Percentiles rank a stretch among this genome's conserved stretches.
Evolutionary conservation across 768 basidiomycete genomes (phyloP).

Genomic region (Suillus hirtellus): DNA sequence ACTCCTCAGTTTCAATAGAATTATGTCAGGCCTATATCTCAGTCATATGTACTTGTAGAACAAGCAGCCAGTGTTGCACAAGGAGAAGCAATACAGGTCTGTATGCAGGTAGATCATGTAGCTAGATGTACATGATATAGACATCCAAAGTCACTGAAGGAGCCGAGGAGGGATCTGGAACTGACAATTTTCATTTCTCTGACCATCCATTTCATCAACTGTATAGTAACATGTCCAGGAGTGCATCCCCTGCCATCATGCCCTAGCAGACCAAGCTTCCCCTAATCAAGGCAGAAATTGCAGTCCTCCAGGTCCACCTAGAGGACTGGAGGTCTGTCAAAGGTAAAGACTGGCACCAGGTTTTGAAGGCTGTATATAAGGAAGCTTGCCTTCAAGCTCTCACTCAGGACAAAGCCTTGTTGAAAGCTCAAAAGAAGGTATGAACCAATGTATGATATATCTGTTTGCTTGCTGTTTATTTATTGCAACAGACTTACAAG

Average conservation of each 20-base stretch:
- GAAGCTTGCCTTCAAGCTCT: not conserved
- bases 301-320: not conserved
- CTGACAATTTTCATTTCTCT: not conserved
- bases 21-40: not conserved
- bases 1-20: not conserved
- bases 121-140: not conserved
- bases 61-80: too few species aligned
- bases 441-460: too few species aligned
- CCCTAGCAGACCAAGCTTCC: not conserved
- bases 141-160: too few species aligned
- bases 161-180: not conserved
- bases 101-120: not conserved
- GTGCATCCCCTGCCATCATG: not conserved
- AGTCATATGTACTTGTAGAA: not conserved
- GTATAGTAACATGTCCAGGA: not conserved
- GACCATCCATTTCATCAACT: not conserved
- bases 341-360: not conserved
- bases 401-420: not conserved
- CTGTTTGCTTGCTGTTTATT: not conserved
- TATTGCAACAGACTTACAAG: not conserved
- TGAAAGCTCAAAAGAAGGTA: not conserved
- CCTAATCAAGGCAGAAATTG: not conserved
- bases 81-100: too few species aligned
- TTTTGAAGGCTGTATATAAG: not conserved
- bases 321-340: not conserved